Evolutionary conservation across 495 filamentous ascomycete species (phyloP), one percentile per base, ranked within the genome.

Genomic region (Aspergillus sparsus): DNA sequence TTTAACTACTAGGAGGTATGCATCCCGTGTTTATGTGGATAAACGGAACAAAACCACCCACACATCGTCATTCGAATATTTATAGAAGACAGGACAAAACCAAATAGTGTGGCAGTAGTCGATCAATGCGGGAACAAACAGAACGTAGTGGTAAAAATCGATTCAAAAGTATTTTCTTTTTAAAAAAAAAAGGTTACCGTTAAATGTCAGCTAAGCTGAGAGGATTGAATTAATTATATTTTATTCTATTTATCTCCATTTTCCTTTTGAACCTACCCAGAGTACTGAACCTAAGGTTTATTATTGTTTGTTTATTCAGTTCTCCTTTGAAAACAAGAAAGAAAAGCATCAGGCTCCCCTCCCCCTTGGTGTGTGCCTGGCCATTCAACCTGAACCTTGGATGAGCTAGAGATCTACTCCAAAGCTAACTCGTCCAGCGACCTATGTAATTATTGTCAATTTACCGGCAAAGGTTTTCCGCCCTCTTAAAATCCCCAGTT

Each of bases 121-220:
- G 53, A 35, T 16, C 34, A 53, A 36, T 53, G 44, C 13, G 15
- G 16, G 21, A 47, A 47, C 21, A 13, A 53, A 33, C 11, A 27
- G 31, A 10, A 16, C 13, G 12, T 51, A 33, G 27, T 51, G 27
- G 11, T n/a, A 27, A 27, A 39, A 54, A 41, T 27, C 18, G 13
- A 42, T 54, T 16, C 36, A 35, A 13, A 5, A 49, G 8, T 7
- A 49, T 49, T n/a, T n/a, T n/a, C n/a, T n/a, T n/a, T n/a, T n/a
- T n/a, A n/a, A 37, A 32, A 51, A 35, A 49, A 58, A 51, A 58
- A 51, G 46, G 55, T 15, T 49, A 58, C 56, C 47, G 56, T 58
- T 58, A 58, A 35, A 47, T 58, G 55, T 58, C 55, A 58, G 34
- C 6, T n/a, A 11, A 7, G 36, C 13, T 39, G 0, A 12, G n/a